Percentiles rank a stretch among this genome's conserved stretches.
These are phyloP conservation scores for Penicillium olsonii DNA, from an alignment of 2,329 filamentous ascomycete genomes.

Conservation along the genomic window DNA sequence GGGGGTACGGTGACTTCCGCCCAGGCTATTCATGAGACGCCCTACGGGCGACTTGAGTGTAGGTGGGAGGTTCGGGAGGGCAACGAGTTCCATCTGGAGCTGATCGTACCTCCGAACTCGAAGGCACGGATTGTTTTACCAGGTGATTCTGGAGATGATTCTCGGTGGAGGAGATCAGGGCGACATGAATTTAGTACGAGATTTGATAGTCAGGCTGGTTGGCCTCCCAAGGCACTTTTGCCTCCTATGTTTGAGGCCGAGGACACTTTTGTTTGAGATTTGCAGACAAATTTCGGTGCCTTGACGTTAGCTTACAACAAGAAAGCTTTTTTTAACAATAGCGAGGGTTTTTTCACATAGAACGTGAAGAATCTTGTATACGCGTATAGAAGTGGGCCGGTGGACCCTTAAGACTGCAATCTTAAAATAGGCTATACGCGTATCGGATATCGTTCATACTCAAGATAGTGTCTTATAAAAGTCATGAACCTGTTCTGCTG, in stretches of 20 bases:
- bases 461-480: neutral
- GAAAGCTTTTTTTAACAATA: no score
- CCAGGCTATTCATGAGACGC: slow-evolving; percentile 30
- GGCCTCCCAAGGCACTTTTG: slow-evolving; percentile 22
- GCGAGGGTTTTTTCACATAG: no score
- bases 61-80: slow-evolving; percentile 16
- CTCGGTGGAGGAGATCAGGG: slow-evolving; percentile 19
- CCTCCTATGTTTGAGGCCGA: slow-evolving; percentile 14
- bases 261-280: slow-evolving; percentile 10
- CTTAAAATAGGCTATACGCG: slow-evolving; percentile 1
- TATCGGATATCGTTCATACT: neutral
- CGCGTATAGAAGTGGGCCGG: neutral
- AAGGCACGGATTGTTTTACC: slow-evolving; percentile 21
- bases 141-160: neutral
- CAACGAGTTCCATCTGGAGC: slow-evolving; percentile 12
- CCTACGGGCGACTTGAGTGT: slow-evolving; percentile 32
- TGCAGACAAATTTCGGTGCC: neutral
- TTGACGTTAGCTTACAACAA: neutral
- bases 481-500: neutral
- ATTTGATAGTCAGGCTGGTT: slow-evolving; percentile 13
- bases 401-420: neutral
- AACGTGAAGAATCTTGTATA: no score
- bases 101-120: slow-evolving; percentile 25
- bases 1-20: slow-evolving; percentile 28
- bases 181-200: slow-evolving; percentile 12